These are phyloP conservation scores for Pelargonium nanum DNA, from an alignment of 345 rosid species.

Conservation along the genomic window DNA sequence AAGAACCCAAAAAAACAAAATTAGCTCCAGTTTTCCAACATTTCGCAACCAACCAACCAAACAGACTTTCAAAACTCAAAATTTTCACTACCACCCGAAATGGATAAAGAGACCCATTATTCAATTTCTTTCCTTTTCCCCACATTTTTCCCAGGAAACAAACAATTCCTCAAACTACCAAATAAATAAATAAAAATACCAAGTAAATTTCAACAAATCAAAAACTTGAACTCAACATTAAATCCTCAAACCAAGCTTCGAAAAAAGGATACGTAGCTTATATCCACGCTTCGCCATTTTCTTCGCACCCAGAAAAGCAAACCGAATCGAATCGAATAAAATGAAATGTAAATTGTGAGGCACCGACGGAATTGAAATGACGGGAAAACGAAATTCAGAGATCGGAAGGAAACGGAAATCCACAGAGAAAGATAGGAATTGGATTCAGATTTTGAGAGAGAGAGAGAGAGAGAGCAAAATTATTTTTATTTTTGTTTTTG, in stretches of 20 bases:
- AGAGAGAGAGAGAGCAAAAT: background rate
- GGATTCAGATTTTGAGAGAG: constrained; percentile 16
- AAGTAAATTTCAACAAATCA: background rate
- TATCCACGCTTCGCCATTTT: constrained; percentile 87
- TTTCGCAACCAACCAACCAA: no score
- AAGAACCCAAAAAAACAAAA: no score
- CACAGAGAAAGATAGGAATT: constrained; percentile 27
- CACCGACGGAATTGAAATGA: constrained; percentile 3
- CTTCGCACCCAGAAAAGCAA: constrained; percentile 2
- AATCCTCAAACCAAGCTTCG: background rate
- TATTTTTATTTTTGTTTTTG: no score
- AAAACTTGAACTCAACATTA: background rate
- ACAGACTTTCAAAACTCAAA: background rate
- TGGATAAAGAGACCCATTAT: background rate
- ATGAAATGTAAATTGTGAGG: background rate
- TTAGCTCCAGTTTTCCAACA: no score
- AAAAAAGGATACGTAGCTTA: constrained; percentile 87
- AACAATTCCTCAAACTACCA: background rate
- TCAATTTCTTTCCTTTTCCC: background rate
- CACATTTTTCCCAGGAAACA: background rate
- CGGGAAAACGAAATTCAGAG: constrained; percentile 1
- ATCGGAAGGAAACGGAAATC: constrained; percentile 21
- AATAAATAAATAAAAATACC: background rate
- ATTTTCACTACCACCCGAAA: constrained; percentile 4
- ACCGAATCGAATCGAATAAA: background rate